Percentiles rank a stretch among this genome's conserved stretches.
Evolutionary conservation across 768 basidiomycete genomes (phyloP).

Genomic region (Mycena alexandri): DNA sequence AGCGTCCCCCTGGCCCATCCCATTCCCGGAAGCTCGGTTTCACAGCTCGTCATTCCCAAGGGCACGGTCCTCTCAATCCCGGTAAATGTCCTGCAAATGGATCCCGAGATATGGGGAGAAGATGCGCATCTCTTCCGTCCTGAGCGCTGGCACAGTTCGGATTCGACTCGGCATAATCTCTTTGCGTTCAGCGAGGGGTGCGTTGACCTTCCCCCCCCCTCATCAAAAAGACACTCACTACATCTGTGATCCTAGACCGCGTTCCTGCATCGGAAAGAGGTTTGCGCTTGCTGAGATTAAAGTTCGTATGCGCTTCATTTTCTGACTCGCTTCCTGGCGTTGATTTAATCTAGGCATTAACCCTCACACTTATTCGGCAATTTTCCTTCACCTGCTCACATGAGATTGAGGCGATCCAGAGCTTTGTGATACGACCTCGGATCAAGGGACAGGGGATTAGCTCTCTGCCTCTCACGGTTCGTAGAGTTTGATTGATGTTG

Average conservation of each 20-base stretch:
- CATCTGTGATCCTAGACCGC: conserved; percentile 55
- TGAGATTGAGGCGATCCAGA: conserved; percentile 73
- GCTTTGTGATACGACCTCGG: conserved; percentile 74
- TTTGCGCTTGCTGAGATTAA: conserved; percentile 74
- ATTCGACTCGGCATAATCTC: conserved; percentile 52
- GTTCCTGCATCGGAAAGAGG: conserved; percentile 70
- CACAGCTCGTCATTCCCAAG: conserved; percentile 64
- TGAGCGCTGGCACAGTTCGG: conserved; percentile 69
- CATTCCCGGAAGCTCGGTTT: conserved; percentile 57
- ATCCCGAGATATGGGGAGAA: conserved; percentile 68
- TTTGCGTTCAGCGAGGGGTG: conserved; percentile 73
- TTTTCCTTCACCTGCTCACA: conserved; percentile 65
- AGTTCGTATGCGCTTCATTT: conserved; percentile 47
- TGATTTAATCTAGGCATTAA: conserved; percentile 49
- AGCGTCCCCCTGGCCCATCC: conserved; percentile 67
- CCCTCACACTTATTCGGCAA: conserved; percentile 63
- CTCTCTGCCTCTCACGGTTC: conserved; percentile 68
- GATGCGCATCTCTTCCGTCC: conserved; percentile 71
- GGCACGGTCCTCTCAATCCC: conserved; percentile 69
- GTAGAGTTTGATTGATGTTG: conserved; percentile 49
- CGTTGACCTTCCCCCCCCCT: not conserved
- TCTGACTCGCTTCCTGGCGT: conserved; percentile 1
- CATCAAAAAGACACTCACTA: conserved; percentile 29
- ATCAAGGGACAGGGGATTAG: conserved; percentile 65
- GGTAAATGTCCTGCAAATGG: conserved; percentile 68